A percentile compares a stretch with the other conserved stretches of the same genome.
Conservation (phyloP, 1,284 basidiomycete species). For the Mrakiaceae sp. region DNA sequence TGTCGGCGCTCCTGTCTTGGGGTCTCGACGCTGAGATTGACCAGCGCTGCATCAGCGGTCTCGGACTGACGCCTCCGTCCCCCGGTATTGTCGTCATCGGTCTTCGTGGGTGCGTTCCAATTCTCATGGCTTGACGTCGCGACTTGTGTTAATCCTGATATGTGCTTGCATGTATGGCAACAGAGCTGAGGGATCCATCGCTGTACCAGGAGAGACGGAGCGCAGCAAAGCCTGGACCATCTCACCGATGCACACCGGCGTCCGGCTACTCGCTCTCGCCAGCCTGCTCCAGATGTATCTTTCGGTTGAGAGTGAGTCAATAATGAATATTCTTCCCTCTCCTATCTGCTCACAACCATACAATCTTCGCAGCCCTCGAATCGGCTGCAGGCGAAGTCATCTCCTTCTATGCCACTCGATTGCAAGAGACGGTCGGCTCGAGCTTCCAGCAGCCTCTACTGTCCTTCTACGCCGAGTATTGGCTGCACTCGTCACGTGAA, state of each 20-base stretch:
- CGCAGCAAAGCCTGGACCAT: constrained; percentile 50
- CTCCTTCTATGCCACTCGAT: constrained; percentile 60
- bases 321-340: background rate
- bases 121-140: background rate
- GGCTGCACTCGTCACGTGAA: constrained; percentile 62
- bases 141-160: background rate
- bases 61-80: constrained; percentile 33
- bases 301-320: constrained; percentile 51
- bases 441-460: constrained; percentile 56
- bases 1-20: constrained; percentile 39
- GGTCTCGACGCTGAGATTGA: constrained; percentile 50
- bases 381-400: constrained; percentile 57
- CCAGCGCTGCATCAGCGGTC: constrained; percentile 41
- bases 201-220: constrained; percentile 23
- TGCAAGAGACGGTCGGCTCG: constrained; percentile 49
- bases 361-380: constrained; percentile 44
- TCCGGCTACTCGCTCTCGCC: constrained; percentile 54
- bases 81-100: constrained; percentile 39
- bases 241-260: constrained; percentile 56
- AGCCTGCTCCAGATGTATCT: constrained; percentile 57
- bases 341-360: background rate
- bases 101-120: constrained; percentile 40
- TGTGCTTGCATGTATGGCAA: constrained; percentile 11
- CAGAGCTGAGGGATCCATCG: constrained; percentile 17
- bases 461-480: constrained; percentile 56